phyloP scores from a whole-genome alignment of 2,329 filamentous ascomycete species.

The Fusarium verticillioides region DNA sequence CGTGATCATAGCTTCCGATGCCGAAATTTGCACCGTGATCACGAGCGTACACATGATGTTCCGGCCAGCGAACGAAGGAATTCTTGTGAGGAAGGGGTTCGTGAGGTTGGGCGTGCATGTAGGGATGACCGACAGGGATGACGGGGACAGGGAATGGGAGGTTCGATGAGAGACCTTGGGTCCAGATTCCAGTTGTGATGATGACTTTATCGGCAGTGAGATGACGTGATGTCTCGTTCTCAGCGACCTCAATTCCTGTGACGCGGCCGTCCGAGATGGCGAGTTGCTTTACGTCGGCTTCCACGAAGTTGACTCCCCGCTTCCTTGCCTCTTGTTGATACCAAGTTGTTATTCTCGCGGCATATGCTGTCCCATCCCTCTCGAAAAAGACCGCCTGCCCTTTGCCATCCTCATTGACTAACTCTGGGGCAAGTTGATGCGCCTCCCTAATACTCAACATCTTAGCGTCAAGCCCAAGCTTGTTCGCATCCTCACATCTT shows the following conservation, averaged over 20 bases:
- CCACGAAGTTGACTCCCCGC: slow-evolving; percentile 10
- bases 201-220: slow-evolving; percentile 35
- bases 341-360: slow-evolving; percentile 20
- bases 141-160: slow-evolving; percentile 36
- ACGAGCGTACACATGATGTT: slow-evolving; percentile 38
- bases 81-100: not conserved
- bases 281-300: slow-evolving; percentile 26
- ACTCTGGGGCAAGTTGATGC: slow-evolving; percentile 19
- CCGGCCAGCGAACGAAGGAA: slow-evolving; percentile 39
- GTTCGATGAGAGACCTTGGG: slow-evolving; percentile 23
- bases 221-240: not conserved
- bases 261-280: not conserved
- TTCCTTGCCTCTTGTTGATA: slow-evolving; percentile 31
- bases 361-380: slow-evolving; percentile 38
- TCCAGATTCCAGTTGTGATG: slow-evolving; percentile 41
- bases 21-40: slow-evolving; percentile 38
- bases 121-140: slow-evolving; percentile 39
- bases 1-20: slow-evolving; percentile 39
- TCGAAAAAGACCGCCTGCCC: slow-evolving; percentile 32
- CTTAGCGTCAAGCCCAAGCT: slow-evolving; percentile 15
- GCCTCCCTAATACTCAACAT: slow-evolving; percentile 26
- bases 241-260: slow-evolving; percentile 9
- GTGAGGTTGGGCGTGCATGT: slow-evolving; percentile 21
- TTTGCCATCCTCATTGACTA: slow-evolving; percentile 13
- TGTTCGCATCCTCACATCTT: slow-evolving; percentile 10